Evolutionary conservation across 1,284 basidiomycete genomes (phyloP), one percentile per base, ranked within the genome.

Genomic region (Stereum hirsutum): DNA sequence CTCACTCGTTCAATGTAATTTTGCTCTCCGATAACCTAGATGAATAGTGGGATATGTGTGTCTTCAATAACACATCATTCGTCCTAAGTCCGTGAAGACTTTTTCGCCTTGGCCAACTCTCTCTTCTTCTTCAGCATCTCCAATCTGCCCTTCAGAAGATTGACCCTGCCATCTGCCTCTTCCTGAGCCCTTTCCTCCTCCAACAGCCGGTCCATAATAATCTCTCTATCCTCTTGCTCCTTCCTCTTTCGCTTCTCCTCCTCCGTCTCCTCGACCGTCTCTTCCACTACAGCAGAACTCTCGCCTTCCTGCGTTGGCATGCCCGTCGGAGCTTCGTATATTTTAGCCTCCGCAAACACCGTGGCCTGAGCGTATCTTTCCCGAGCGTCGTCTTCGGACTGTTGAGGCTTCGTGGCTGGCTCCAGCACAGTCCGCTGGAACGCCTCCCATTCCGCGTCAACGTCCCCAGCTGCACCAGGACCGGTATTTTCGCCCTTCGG

Each of bases 181-280:
- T 89, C 87, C 64, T 89, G 86, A 20, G 78, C 81, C 43, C 77
- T 69, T 57, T 89, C 86, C 62, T 89, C 86, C 33, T 89, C 85
- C 53, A 87, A 48, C 40, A 89, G 56, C 47, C 83, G 70, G 57
- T 89, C 86, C 80, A 89, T 85, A 41, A 89, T 89, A 46, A 89
- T 61, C 54, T 89, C 85, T 37, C 76, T 66, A 42, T 89, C 87
- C 27, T 89, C 86, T 54, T 69, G 68, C 54, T 80, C 77, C 57
- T 71, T 78, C 42, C 57, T 47, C 54, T 60, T 60, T 51, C 68
- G 59, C 35, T 58, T 54, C 41, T 69, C 64, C 42, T 70, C 74
- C 49, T 72, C 73, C 4, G 69, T 68, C 52, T 66, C 64, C 39
- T 57, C 58, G 37, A 53, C 53, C 25, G 48, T 57, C 26, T 38